phyloP scores from a whole-genome alignment of 2,329 filamentous ascomycete species.

The Xylaria sp. region DNA sequence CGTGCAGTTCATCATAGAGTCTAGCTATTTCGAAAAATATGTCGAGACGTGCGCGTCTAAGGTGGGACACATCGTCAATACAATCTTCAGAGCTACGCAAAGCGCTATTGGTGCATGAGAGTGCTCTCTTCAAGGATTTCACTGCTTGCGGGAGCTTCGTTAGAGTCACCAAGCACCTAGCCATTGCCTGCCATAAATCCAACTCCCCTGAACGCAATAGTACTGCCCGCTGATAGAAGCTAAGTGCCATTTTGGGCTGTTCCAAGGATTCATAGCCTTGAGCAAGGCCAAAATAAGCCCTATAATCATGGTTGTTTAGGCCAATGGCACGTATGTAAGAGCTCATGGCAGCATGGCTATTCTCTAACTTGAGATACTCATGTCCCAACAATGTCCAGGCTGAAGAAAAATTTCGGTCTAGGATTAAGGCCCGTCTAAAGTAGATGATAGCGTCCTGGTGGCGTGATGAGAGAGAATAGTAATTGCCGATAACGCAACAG shows the following conservation, averaged over 20 bases:
- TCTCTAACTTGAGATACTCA: constrained; percentile 21
- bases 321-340: constrained; percentile 9
- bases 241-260: constrained; percentile 1
- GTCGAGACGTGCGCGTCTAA: constrained; percentile 7
- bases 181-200: constrained; percentile 4
- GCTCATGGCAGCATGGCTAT: constrained; percentile 10
- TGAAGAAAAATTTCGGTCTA: constrained; percentile 12
- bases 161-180: constrained; percentile 6
- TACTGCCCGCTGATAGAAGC: constrained; percentile 3
- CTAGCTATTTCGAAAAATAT: constrained; percentile 9
- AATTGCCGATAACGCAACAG: constrained; percentile 19
- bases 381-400: constrained; percentile 24
- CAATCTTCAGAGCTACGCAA: not conserved
- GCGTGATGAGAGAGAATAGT: constrained; percentile 11
- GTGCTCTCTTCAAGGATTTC: not conserved
- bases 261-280: constrained; percentile 3
- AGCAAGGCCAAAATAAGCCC: constrained; percentile 14
- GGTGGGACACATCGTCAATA: not conserved
- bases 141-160: constrained; percentile 10
- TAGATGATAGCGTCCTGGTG: constrained; percentile 5
- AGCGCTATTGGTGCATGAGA: not conserved
- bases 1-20: constrained; percentile 8
- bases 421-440: constrained; percentile 6
- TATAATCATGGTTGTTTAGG: constrained; percentile 11
- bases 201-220: constrained; percentile 13